phyloP scores from a whole-genome alignment of 371 early-diverging fungal genomes.

The Nematocida ausubeli region DNA sequence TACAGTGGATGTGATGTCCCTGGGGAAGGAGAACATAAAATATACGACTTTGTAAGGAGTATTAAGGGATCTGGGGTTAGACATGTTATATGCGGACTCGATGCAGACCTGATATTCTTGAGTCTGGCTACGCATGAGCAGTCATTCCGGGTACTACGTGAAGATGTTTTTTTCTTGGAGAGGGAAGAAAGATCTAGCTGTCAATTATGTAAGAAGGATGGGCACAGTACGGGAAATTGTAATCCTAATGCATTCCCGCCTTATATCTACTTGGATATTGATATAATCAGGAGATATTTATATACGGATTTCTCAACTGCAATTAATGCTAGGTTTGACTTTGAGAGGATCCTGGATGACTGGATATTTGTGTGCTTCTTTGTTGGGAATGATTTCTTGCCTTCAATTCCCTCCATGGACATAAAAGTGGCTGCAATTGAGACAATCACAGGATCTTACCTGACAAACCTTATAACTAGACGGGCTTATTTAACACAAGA shows the following conservation, averaged over 20 bases:
- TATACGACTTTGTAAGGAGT: slow-evolving; percentile 89
- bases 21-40: slow-evolving; percentile 99
- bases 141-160: slow-evolving; percentile 86
- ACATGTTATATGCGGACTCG: slow-evolving; percentile 93
- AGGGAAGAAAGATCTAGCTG: slow-evolving; percentile 71
- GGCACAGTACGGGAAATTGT: slow-evolving; percentile 76
- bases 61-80: slow-evolving; percentile 74
- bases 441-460: slow-evolving; percentile 57
- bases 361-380: slow-evolving; percentile 97
- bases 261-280: slow-evolving; percentile 61
- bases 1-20: slow-evolving; percentile 88
- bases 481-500: slow-evolving; percentile 59
- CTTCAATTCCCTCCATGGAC: slow-evolving; percentile 89
- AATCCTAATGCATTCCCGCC: slow-evolving; percentile 34
- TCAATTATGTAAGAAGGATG: slow-evolving; percentile 75
- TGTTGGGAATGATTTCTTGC: slow-evolving; percentile 98
- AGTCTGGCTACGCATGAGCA: slow-evolving; percentile 93
- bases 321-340: slow-evolving; percentile 71
- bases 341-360: slow-evolving; percentile 89
- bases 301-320: slow-evolving; percentile 39
- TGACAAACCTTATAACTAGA: slow-evolving; percentile 37
- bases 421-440: slow-evolving; percentile 92
- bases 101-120: slow-evolving; percentile 97
- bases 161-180: slow-evolving; percentile 81
- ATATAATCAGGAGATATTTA: slow-evolving; percentile 52